These are phyloP conservation scores for Paragyromitra xinjiangensis DNA, from an alignment of 495 filamentous ascomycete species.

Conservation along the genomic window DNA sequence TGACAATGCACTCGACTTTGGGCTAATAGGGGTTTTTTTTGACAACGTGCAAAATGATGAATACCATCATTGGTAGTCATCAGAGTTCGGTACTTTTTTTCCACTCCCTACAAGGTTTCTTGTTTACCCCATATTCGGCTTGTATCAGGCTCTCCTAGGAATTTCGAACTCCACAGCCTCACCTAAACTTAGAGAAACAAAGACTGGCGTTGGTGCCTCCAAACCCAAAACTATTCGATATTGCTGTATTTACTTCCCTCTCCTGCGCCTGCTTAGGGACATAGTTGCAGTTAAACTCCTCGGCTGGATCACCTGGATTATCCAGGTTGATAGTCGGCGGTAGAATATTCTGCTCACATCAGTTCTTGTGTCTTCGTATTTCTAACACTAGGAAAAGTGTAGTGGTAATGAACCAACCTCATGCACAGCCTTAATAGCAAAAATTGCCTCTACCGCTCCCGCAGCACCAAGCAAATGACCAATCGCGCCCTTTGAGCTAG, in stretches of 20 bases:
- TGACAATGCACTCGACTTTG: background rate
- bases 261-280: slow-evolving; percentile 75
- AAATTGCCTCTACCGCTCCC: slow-evolving; percentile 86
- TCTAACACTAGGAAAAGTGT: background rate
- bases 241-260: slow-evolving; percentile 73
- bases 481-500: slow-evolving; percentile 91
- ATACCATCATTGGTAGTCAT: too few species aligned
- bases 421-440: slow-evolving; percentile 78
- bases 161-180: background rate
- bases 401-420: slow-evolving; percentile 67
- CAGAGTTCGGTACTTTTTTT: too few species aligned
- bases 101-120: background rate
- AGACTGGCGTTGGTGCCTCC: slow-evolving; percentile 94
- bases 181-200: slow-evolving; percentile 70
- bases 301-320: slow-evolving; percentile 60
- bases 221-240: slow-evolving; percentile 98
- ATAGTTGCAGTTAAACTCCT: slow-evolving; percentile 87
- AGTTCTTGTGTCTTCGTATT: slow-evolving; percentile 1
- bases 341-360: slow-evolving; percentile 69
- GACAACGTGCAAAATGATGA: background rate
- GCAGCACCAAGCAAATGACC: slow-evolving; percentile 93
- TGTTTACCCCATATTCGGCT: background rate
- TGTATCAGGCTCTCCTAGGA: background rate
- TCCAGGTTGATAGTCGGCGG: slow-evolving; percentile 87
- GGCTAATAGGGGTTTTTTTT: background rate